phyloP scores from a whole-genome alignment of 1,284 basidiomycete genomes.

The Fomitopsis palustris region DNA sequence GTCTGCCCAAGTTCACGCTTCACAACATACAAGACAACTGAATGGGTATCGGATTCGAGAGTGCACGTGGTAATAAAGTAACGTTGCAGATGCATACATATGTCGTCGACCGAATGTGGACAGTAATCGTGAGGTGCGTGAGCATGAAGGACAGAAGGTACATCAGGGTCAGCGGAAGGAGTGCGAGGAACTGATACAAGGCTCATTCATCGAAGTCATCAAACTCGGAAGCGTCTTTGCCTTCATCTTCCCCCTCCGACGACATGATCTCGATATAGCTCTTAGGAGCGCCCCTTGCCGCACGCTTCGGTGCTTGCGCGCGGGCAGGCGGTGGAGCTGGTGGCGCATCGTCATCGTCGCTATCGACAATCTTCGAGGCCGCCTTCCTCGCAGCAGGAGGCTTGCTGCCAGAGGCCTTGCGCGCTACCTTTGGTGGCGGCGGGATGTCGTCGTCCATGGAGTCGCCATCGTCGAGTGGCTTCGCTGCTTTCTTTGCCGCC shows the following conservation, averaged over 20 bases:
- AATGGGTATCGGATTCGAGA: too few species aligned
- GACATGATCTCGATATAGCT: slow-evolving; percentile 40
- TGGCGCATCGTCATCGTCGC: slow-evolving; percentile 29
- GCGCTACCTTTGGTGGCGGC: slow-evolving; percentile 15
- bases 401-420: slow-evolving; percentile 5
- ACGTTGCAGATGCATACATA: too few species aligned
- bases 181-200: too few species aligned
- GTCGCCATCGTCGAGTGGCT: slow-evolving; percentile 34
- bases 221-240: slow-evolving; percentile 24
- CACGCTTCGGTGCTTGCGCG: slow-evolving; percentile 30
- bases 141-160: too few species aligned
- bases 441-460: slow-evolving; percentile 18
- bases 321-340: slow-evolving; percentile 26
- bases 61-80: too few species aligned
- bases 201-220: slow-evolving; percentile 24
- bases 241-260: slow-evolving; percentile 30
- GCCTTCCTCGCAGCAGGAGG: slow-evolving; percentile 1
- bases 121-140: too few species aligned
- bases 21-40: too few species aligned
- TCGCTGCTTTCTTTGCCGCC: slow-evolving; percentile 13
- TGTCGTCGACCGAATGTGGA: too few species aligned
- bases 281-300: slow-evolving; percentile 31
- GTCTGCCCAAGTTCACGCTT: too few species aligned
- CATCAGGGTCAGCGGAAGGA: too few species aligned
- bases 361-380: slow-evolving; percentile 16